A percentile compares a stretch with the other conserved stretches of the same genome.
Evolutionary conservation across 139 green algal genomes (phyloP).

Genomic region (Penium margaritaceum): DNA sequence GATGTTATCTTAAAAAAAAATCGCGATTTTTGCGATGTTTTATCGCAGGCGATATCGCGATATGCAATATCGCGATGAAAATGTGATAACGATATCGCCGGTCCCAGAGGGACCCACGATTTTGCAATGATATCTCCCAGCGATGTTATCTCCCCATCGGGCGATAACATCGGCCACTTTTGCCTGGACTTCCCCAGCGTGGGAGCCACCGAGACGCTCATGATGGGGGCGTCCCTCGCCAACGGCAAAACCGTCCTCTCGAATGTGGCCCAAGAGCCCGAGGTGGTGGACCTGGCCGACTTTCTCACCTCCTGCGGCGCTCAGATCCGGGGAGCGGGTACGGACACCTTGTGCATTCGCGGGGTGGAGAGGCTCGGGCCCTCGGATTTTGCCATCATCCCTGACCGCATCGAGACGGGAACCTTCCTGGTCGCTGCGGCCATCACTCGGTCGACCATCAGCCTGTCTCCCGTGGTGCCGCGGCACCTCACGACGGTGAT

Average conservation of each 20-base stretch:
- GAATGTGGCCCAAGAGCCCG: constrained; percentile 53
- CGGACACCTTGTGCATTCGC: constrained; percentile 40
- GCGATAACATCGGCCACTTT: too few relatives aligned
- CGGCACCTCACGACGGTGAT: constrained; percentile 46
- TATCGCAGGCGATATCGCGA: too few relatives aligned
- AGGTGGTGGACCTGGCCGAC: constrained; percentile 56
- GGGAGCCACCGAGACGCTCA: constrained; percentile 56
- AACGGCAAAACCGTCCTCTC: constrained; percentile 47
- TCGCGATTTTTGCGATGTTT: too few relatives aligned
- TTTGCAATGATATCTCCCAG: too few relatives aligned
- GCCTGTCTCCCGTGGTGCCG: constrained; percentile 45
- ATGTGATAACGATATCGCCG: too few relatives aligned
- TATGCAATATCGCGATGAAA: too few relatives aligned
- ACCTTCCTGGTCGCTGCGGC: constrained; percentile 53
- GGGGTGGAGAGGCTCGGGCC: constrained; percentile 37
- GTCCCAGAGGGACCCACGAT: too few relatives aligned
- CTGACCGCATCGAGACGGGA: constrained; percentile 56
- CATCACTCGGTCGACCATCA: constrained; percentile 49
- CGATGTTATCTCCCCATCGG: too few relatives aligned
- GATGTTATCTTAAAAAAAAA: too few relatives aligned
- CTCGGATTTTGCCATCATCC: constrained; percentile 55
- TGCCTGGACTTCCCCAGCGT: constrained; percentile 54
- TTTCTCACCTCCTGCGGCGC: constrained; percentile 50
- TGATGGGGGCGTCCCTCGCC: constrained; percentile 52
- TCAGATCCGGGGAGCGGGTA: constrained; percentile 43